Base-by-base conservation (phyloP, 2,329 filamentous ascomycete genomes). In the Cordyceps cicadae region DNA sequence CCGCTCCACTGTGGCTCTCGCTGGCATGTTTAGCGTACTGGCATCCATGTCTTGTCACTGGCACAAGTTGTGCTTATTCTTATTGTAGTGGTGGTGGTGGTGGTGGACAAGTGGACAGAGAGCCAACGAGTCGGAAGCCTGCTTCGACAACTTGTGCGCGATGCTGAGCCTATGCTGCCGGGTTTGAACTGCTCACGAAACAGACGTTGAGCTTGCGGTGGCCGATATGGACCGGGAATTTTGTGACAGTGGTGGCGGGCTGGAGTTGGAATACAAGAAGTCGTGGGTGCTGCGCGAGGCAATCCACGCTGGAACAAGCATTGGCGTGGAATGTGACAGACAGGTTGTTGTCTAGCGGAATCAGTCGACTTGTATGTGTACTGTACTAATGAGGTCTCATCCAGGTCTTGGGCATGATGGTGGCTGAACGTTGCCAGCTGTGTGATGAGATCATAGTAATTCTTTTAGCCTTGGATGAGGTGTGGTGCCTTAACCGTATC, bases 1-100 rank as follows among this genome's bases (percentile, higher is more conserved):
- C 19, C 43, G 24, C 56, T 51, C 56, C 56, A 59, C 56, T 57
- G 45, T 50, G 54, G 54, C 54, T 39, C 46, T 55, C 43, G 15
- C n/a, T 58, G 45, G 34, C 55, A 51, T 58, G 32, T 58, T 32
- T 43, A 59, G 48, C 43, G 48, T 37, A 26, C 56, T n/a, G 7
- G 21, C 37, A 50, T 58, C 54, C 54, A 39, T 58, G 56, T 52
- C 48, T 52, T 15, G 21, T 58, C 32, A 58, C 55, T 48, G 19
- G 55, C 17, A 37, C 34, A 37, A 37, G 34, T 37, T 37, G 46
- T 26, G 45, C 29, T 29, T 29, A 2, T 24, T 24, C 24, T 24
- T 4, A 24, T 24, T 24, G n/a, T n/a, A 24, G 24, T 24, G 6
- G 29, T 29, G 29, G 29, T 50, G 43, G 34, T 41, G 12, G 51